Percentiles rank a stretch among this genome's conserved stretches.
Conservation (phyloP, 2,329 filamentous ascomycete genomes). For the Colletotrichum somersetense region DNA sequence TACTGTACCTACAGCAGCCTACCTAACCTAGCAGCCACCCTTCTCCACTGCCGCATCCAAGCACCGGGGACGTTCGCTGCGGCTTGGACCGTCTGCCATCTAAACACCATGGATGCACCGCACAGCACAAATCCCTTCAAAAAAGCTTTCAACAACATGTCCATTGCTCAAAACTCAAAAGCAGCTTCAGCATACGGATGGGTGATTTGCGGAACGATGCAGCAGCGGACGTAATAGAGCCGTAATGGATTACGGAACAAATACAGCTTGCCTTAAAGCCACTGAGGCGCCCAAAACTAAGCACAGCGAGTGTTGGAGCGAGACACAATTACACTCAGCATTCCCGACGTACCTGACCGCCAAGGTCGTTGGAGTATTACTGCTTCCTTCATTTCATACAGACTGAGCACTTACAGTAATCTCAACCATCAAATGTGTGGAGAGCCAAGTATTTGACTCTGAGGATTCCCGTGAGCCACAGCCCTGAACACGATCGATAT, state of each 20-base stretch:
- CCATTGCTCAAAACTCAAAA: not conserved
- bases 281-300: not conserved
- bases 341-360: conserved; percentile 6
- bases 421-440: not conserved
- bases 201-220: not conserved
- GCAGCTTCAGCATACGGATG: not conserved
- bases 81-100: conserved; percentile 37
- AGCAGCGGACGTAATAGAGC: not conserved
- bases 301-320: conserved; percentile 13
- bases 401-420: not conserved
- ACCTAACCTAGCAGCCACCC: conserved; percentile 16
- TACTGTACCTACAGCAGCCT: not conserved
- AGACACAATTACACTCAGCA: conserved; percentile 25
- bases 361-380: not conserved
- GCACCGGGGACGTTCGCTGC: not conserved
- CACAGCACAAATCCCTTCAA: conserved; percentile 8
- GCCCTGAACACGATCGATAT: not conserved
- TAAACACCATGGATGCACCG: conserved; percentile 3
- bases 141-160: conserved; percentile 3
- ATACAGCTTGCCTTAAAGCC: not conserved
- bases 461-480: conserved; percentile 4
- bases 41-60: conserved; percentile 22
- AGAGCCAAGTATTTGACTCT: not conserved
- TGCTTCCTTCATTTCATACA: conserved; percentile 4
- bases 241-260: not conserved